These are phyloP conservation scores for Blastomyces gilchristii DNA, from an alignment of 2,329 filamentous ascomycete genomes.

Conservation along the genomic window DNA sequence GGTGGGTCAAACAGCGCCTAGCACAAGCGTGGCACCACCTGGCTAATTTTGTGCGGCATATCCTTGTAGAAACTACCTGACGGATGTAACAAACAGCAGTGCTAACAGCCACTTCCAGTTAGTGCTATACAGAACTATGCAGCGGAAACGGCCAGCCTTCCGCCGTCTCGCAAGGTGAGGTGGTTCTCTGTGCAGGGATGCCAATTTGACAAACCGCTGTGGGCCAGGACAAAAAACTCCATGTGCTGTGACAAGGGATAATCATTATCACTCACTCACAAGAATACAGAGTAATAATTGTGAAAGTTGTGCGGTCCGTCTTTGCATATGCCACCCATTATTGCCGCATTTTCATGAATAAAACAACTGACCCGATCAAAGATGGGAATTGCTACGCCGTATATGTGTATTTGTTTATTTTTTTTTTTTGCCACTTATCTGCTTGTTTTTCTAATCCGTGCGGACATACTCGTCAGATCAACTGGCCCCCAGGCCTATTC, in stretches of 20 bases:
- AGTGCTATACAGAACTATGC: neutral
- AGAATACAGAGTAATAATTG: too few relatives aligned
- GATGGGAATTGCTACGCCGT: neutral
- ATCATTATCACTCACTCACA: too few relatives aligned
- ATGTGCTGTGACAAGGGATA: too few relatives aligned
- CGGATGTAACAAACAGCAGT: neutral
- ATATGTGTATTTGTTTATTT: neutral
- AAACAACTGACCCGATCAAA: neutral
- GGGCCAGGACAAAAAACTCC: neutral
- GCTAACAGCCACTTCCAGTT: neutral
- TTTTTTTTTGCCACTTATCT: neutral
- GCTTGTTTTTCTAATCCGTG: neutral
- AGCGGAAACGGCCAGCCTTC: neutral
- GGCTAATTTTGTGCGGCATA: neutral
- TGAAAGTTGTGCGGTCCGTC: neutral
- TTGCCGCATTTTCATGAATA: neutral
- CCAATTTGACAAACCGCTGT: neutral
- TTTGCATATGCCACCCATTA: neutral
- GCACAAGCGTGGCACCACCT: neutral
- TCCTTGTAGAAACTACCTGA: neutral
- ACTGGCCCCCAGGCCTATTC: too few relatives aligned
- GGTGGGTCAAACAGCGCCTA: neutral
- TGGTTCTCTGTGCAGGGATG: neutral
- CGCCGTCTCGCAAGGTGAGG: neutral
- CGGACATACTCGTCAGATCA: neutral